A percentile compares a stretch with the other conserved stretches of the same genome.
Conservation (phyloP, 495 filamentous ascomycete species). For the Margaritispora aquatica region DNA sequence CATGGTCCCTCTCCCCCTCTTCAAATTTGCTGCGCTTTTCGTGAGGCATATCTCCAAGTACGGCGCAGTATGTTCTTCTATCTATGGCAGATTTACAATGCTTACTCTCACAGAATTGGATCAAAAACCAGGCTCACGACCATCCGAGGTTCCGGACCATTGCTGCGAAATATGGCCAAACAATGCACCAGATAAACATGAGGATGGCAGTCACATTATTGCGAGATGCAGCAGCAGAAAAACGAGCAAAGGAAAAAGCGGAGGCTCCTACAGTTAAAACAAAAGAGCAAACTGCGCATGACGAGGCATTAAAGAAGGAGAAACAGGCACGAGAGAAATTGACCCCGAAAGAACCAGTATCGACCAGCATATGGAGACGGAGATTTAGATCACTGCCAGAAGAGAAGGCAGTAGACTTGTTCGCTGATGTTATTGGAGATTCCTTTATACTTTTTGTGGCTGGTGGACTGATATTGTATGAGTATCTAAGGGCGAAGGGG, state of each 20-base stretch:
- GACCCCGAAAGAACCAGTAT: slow-evolving; percentile 30
- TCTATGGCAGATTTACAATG: background rate
- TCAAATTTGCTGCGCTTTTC: slow-evolving; percentile 42
- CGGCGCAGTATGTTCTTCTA: slow-evolving; percentile 42
- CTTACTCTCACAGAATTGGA: slow-evolving; percentile 60
- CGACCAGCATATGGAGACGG: slow-evolving; percentile 41
- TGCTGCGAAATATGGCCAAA: slow-evolving; percentile 62
- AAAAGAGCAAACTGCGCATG: slow-evolving; percentile 61
- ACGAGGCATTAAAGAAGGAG: slow-evolving; percentile 42
- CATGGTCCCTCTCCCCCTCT: slow-evolving; percentile 47
- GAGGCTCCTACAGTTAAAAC: slow-evolving; percentile 77
- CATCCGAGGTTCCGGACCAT: slow-evolving; percentile 83
- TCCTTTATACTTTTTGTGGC: slow-evolving; percentile 82
- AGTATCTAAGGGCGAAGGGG: slow-evolving; percentile 64
- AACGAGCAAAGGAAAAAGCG: slow-evolving; percentile 53
- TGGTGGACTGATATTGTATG: slow-evolving; percentile 70
- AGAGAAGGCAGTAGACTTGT: slow-evolving; percentile 88
- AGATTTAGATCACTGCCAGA: slow-evolving; percentile 74
- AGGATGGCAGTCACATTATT: slow-evolving; percentile 77
- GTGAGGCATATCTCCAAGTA: slow-evolving; percentile 53
- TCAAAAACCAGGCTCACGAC: slow-evolving; percentile 91
- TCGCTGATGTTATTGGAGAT: slow-evolving; percentile 92
- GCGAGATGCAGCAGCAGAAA: slow-evolving; percentile 64
- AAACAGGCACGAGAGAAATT: slow-evolving; percentile 39
- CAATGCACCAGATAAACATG: slow-evolving; percentile 92